Base-by-base conservation (phyloP, 106 monocot species). In the Phalaenopsis equestris region DNA sequence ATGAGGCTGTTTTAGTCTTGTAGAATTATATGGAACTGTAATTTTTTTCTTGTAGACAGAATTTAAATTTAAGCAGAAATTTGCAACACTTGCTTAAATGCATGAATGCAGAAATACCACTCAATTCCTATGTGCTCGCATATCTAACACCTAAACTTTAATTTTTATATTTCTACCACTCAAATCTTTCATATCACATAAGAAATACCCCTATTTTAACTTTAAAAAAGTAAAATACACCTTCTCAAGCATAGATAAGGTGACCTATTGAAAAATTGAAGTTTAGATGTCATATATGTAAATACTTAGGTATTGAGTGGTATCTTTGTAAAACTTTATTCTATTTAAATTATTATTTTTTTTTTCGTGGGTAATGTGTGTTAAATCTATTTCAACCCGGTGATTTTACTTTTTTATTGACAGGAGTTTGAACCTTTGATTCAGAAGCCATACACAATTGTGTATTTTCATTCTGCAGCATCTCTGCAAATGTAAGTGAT, bases 401-500 rank as follows among this genome's bases (percentile, higher is more conserved):
- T 74, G 74, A 74, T 74, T 1, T 45, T 74, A 45, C 70, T 45
- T 74, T 45, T 74, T 45, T 42, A 8, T 45, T 43, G 57, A 1
- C 90, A 99, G 99, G 99, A 99, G 83, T 99, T 99, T 80, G 99
- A 99, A 75, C 87, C 91, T 7, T 73, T 99, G 85, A 93, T 99
- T 79, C 99, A 99, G 79, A 99, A 95, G 88, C 99, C 99, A 75
- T 99, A 91, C 57, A 86, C 93, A 16, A 86, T 99, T 87, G 95
- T 95, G n/a, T 99, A 99, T 81, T 88, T 99, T 80, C 99, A 99
- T 75, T 99, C 99, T 70, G 99, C 99, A 41, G 99, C 99, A 79
- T 95, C 95, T 73, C 81, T 99, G 82, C 95, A 95, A 81, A 75
- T 90, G 99, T 99, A 89, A 91, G 99, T 88, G 79, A 61, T 37